A percentile compares a stretch with the other conserved stretches of the same genome.
These are phyloP conservation scores for Psilocybe subaeruginosa DNA, from an alignment of 768 basidiomycete species.

Conservation along the genomic window DNA sequence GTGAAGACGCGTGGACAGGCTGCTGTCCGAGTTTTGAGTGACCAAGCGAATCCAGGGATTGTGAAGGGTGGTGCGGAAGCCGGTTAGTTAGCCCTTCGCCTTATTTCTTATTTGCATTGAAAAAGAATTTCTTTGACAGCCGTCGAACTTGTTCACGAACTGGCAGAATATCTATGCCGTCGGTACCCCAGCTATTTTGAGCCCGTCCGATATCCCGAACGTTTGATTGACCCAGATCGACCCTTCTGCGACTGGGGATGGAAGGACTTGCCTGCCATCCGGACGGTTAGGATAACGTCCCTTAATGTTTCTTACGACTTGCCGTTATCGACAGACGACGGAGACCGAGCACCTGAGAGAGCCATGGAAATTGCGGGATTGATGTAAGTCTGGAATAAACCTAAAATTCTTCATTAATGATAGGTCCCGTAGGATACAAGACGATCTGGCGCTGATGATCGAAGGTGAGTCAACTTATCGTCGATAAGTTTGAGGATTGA, in stretches of 20 bases:
- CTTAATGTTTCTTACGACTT: slow-evolving; percentile 52
- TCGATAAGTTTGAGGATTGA: not conserved
- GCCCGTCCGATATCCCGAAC: slow-evolving; percentile 44
- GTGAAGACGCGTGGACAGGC: slow-evolving; percentile 52
- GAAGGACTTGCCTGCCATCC: slow-evolving; percentile 51
- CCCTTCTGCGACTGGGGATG: slow-evolving; percentile 36
- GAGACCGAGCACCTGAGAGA: slow-evolving; percentile 41
- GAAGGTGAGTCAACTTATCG: slow-evolving; percentile 42
- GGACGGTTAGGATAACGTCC: slow-evolving; percentile 53
- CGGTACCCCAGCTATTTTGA: slow-evolving; percentile 63
- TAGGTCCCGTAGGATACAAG: slow-evolving; percentile 46
- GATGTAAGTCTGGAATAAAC: slow-evolving; percentile 44
- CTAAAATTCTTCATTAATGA: not conserved
- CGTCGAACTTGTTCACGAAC: slow-evolving; percentile 67
- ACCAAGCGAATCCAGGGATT: slow-evolving; percentile 38
- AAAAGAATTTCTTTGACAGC: slow-evolving; percentile 36
- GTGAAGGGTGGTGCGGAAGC: slow-evolving; percentile 40
- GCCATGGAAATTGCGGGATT: slow-evolving; percentile 66
- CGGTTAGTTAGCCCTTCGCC: slow-evolving; percentile 28
- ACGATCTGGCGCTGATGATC: slow-evolving; percentile 62
- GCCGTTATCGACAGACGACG: slow-evolving; percentile 39
- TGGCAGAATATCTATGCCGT: slow-evolving; percentile 65
- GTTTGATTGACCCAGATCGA: not conserved
- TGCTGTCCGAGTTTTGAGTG: slow-evolving; percentile 51
- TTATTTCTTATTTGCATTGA: not conserved